Conservation (phyloP, 2,329 filamentous ascomycete species). For the Amauroascus niger region DNA sequence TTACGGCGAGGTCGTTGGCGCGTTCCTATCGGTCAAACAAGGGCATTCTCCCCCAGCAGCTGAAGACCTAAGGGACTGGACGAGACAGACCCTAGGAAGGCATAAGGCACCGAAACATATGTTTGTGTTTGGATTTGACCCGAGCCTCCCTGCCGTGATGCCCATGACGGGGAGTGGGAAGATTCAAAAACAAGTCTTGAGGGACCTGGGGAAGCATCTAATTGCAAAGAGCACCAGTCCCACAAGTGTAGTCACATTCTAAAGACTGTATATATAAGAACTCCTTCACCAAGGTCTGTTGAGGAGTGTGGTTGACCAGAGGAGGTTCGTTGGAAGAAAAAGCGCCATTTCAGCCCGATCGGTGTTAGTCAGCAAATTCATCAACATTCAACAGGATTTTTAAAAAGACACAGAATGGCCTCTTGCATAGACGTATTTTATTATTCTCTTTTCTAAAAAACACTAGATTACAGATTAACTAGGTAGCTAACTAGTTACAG, state of each 20-base stretch:
- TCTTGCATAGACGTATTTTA: too few species aligned
- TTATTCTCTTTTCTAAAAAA: too few species aligned
- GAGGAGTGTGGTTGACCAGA: not conserved
- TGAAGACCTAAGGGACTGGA: conserved; percentile 54
- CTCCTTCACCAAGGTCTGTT: too few species aligned
- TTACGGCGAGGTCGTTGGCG: conserved; percentile 63
- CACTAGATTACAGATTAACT: not conserved
- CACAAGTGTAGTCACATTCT: too few species aligned
- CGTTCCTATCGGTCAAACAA: conserved; percentile 43
- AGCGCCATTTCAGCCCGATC: too few species aligned
- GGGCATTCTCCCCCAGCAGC: conserved; percentile 37
- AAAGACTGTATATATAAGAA: too few species aligned
- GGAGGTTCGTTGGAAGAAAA: too few species aligned
- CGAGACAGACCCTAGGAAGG: conserved; percentile 50
- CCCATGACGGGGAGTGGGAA: conserved; percentile 65
- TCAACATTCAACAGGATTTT: not conserved
- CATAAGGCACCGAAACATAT: conserved; percentile 63
- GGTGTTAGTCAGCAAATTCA: too few species aligned
- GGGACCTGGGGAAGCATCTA: conserved; percentile 38
- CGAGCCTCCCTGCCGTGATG: conserved; percentile 37
- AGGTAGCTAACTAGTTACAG: conserved; percentile 12
- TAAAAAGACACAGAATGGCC: too few species aligned
- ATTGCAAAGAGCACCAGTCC: too few species aligned
- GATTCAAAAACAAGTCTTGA: conserved; percentile 53
- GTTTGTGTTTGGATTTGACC: conserved; percentile 65